Percentiles rank a stretch among this genome's conserved stretches.
Evolutionary conservation across 2,329 filamentous ascomycete species (phyloP).

Genomic region (Beauveria sp.): DNA sequence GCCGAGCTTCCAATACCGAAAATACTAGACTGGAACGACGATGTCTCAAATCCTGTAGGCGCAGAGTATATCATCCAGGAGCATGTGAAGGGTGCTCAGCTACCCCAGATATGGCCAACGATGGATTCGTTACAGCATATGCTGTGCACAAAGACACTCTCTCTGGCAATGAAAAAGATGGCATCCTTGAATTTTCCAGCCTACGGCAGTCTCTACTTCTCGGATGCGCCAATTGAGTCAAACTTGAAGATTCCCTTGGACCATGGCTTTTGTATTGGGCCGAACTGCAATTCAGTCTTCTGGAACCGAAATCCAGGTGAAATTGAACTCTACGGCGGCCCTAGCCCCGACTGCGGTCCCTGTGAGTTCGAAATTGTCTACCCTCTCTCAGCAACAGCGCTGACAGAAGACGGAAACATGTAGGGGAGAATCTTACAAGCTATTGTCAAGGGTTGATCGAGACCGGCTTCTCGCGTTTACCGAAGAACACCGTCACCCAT

Average conservation of each 20-base stretch:
- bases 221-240: background rate
- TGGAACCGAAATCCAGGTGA: background rate
- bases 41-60: background rate
- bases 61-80: slow-evolving; percentile 3
- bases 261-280: background rate
- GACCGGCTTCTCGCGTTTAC: background rate
- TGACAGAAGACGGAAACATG: background rate
- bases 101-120: background rate
- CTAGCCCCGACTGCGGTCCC: background rate
- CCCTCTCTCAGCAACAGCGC: background rate
- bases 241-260: background rate
- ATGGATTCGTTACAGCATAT: background rate
- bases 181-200: background rate
- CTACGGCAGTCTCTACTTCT: slow-evolving; percentile 1
- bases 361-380: background rate
- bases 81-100: background rate
- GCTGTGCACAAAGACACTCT: background rate
- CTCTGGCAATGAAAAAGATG: background rate
- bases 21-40: background rate
- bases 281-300: background rate
- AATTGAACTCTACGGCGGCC: background rate
- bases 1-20: background rate
- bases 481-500: background rate
- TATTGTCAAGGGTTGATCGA: background rate
- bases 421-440: background rate